phyloP scores from a whole-genome alignment of 805 yeast species.

The Grigorovia jiainica region DNA sequence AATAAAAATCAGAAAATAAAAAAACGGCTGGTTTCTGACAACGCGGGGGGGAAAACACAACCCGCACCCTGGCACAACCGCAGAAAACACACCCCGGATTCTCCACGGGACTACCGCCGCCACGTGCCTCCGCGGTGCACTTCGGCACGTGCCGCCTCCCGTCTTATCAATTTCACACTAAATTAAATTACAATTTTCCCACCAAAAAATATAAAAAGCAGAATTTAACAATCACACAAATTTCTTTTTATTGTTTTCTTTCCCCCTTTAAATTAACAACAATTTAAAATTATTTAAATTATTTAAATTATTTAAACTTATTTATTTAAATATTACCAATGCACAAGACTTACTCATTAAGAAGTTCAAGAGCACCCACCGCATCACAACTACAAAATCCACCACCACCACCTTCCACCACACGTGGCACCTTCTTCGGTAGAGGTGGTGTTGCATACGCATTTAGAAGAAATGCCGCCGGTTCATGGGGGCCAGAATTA shows the following conservation, averaged over 20 bases:
- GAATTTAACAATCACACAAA: too few species aligned
- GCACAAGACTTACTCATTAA: constrained; percentile 98
- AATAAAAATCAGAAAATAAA: too few species aligned
- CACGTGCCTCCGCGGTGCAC: too few species aligned
- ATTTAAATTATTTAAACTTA: not conserved
- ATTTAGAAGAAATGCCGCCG: constrained; percentile 67
- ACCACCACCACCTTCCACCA: constrained; percentile 89
- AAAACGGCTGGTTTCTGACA: not conserved
- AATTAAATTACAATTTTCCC: too few species aligned
- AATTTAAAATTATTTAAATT: not conserved
- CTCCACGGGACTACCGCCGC: too few species aligned
- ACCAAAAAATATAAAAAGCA: too few species aligned
- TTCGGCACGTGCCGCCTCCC: too few species aligned
- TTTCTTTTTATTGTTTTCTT: too few species aligned
- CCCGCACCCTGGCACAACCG: not conserved
- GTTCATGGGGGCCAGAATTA: constrained; percentile 71
- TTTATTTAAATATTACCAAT: constrained; percentile 30
- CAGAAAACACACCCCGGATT: not conserved
- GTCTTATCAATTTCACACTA: too few species aligned
- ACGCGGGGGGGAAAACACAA: not conserved
- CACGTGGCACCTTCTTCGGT: constrained; percentile 79
- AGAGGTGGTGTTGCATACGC: constrained; percentile 51
- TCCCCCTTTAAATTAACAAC: not conserved
- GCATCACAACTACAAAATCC: constrained; percentile 92
- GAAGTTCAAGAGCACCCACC: constrained; percentile 93